Evolutionary conservation across 2,329 filamentous ascomycete genomes (phyloP).

Genomic region (Corynespora cassiicola): DNA sequence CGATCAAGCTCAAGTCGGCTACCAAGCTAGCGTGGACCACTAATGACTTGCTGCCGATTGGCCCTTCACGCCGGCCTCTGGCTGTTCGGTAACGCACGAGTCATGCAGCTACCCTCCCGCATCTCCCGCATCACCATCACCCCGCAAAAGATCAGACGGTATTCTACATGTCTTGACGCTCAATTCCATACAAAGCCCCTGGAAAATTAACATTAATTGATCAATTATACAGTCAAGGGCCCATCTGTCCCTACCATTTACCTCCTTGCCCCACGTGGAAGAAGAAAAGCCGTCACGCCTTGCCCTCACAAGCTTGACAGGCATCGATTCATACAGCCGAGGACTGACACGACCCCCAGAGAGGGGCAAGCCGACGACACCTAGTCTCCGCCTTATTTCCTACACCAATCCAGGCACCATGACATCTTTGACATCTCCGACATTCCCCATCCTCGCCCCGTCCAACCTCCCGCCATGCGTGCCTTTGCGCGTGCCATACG

Average conservation of each 20-base stretch:
- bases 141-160: not conserved
- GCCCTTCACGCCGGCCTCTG: not conserved
- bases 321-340: conserved; percentile 24
- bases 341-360: conserved; percentile 16
- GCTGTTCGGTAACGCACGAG: conserved; percentile 10
- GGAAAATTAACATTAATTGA: no score
- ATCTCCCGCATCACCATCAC: conserved; percentile 1
- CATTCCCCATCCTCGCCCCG: not conserved
- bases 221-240: not conserved
- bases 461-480: conserved; percentile 25
- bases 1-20: no score
- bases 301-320: conserved; percentile 9
- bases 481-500: conserved; percentile 28
- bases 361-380: conserved; percentile 20
- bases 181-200: no score
- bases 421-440: conserved; percentile 2
- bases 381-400: no score
- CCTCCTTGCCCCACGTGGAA: not conserved
- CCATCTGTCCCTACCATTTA: no score
- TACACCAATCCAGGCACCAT: conserved; percentile 1
- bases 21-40: no score
- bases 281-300: not conserved
- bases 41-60: conserved; percentile 14
- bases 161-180: no score
- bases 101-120: conserved; percentile 9